Base-by-base conservation (phyloP, 495 filamentous ascomycete species). In the Penicillium riverlandense region DNA sequence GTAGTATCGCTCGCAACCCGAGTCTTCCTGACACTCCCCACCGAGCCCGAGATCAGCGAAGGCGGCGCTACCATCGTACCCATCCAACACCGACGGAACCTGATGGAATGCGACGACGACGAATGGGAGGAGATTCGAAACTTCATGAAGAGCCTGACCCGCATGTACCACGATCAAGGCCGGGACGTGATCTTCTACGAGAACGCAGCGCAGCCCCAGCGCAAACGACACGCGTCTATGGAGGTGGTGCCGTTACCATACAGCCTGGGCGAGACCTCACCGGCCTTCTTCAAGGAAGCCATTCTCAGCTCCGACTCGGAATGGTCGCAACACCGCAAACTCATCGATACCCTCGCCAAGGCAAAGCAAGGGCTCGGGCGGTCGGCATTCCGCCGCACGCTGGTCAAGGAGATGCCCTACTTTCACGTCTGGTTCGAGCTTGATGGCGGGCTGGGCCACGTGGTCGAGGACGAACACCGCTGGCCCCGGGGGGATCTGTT, bases 51-150 rank as follows among this genome's bases (percentile, higher is more conserved):
- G 52, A 72, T 98, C 44, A 87, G 75, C 40, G 77, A 84, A 31
- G 86, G 88, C 28, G 84, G 89, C 30, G 87, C 90, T 9, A 78
- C 88, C 30, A 95, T 97, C 52, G 84, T 91, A 8, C 92, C 92
- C 15, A 85, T 94, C 38, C 83, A 86, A 60, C 92, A 98, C 61
- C 83, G 83, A 35, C 79, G 76, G 29, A 98, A 97, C 59, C 79
- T 97, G 10, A 72, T 98, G 15, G 92, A 96, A 65, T 97, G 94
- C 58, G 94, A 97, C 58, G 94, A 97, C 58, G 94, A 97, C 55
- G 92, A 98, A 62, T 98, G 94, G 92, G 92, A 98, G 54, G 92
- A 98, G 59, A 87, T 98, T 33, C 84, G 90, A 36, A 98, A 98
- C 64, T 98, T 98, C 65, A 97, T 97, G 90, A 98, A 98, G 69